phyloP scores from a whole-genome alignment of 2,329 filamentous ascomycete genomes.

The Aspergillus brasiliensis region DNA sequence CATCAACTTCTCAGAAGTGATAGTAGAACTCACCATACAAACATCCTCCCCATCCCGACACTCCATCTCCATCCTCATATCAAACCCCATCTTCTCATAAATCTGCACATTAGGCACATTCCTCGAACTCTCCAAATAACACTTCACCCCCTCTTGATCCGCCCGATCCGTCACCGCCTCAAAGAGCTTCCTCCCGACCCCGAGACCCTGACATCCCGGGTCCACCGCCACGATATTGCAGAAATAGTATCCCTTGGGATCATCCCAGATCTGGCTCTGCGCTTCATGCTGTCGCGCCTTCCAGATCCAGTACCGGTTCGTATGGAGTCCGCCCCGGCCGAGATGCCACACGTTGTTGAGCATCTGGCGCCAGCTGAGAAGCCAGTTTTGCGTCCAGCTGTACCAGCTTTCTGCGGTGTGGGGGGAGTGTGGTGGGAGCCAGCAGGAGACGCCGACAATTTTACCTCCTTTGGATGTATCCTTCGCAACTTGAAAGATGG shows the following conservation, averaged over 20 bases:
- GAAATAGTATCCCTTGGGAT: conserved; percentile 72
- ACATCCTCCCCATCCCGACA: conserved; percentile 64
- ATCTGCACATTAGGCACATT: conserved; percentile 70
- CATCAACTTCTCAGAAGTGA: background rate
- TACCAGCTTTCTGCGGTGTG: conserved; percentile 61
- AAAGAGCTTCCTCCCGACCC: conserved; percentile 67
- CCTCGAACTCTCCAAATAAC: conserved; percentile 71
- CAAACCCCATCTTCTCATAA: conserved; percentile 70
- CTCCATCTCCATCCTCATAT: conserved; percentile 65
- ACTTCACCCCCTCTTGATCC: conserved; percentile 64
- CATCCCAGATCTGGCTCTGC: conserved; percentile 66
- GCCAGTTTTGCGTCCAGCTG: conserved; percentile 65
- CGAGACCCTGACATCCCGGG: conserved; percentile 66
- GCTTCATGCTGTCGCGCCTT: conserved; percentile 67
- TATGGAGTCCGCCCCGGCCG: conserved; percentile 68
- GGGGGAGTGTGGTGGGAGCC: conserved; percentile 62
- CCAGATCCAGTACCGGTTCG: conserved; percentile 73
- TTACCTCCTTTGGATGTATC: conserved; percentile 50
- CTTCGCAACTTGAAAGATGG: conserved; percentile 71
- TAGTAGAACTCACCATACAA: conserved; percentile 49
- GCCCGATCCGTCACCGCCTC: conserved; percentile 64
- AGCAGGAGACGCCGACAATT: conserved; percentile 76
- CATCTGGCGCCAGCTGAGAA: conserved; percentile 64
- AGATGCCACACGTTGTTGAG: conserved; percentile 65
- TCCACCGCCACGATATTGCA: conserved; percentile 74